Evolutionary conservation across 805 yeast genomes (phyloP).

Genomic region (Millerozyma acaciae): DNA sequence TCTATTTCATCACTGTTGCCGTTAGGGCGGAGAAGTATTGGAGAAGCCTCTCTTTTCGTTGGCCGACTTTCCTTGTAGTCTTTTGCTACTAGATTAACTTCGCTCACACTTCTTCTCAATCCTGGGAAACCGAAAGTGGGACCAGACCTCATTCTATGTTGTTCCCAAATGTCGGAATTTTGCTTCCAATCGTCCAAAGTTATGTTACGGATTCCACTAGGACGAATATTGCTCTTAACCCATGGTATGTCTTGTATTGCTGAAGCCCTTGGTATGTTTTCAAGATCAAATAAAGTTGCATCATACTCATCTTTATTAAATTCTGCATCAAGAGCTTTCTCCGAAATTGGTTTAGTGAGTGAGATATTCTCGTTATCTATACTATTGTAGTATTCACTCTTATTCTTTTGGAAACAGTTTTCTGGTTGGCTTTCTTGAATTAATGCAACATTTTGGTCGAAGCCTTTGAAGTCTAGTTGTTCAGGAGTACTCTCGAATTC

Average conservation of each 20-base stretch:
- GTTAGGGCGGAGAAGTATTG: background rate
- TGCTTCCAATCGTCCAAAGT: slow-evolving; percentile 31
- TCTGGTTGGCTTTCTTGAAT: background rate
- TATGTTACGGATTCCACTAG: slow-evolving; percentile 12
- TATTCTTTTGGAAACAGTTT: background rate
- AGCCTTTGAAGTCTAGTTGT: slow-evolving; percentile 16
- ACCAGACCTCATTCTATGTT: slow-evolving; percentile 18
- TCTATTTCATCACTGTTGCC: slow-evolving; percentile 10
- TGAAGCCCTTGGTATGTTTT: slow-evolving; percentile 19
- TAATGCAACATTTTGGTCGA: slow-evolving; percentile 19
- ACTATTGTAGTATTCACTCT: no score
- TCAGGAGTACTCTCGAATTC: slow-evolving; percentile 22
- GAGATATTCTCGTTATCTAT: no score
- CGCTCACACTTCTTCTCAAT: slow-evolving; percentile 16
- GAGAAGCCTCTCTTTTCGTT: background rate
- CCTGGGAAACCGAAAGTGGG: slow-evolving; percentile 17
- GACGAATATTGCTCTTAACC: no score
- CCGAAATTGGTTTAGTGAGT: no score
- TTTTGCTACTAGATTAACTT: slow-evolving; percentile 10
- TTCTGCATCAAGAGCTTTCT: no score
- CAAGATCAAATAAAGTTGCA: slow-evolving; percentile 21
- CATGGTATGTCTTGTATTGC: no score
- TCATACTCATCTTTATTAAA: slow-evolving; percentile 12
- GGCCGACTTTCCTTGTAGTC: slow-evolving; percentile 7
- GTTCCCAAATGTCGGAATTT: slow-evolving; percentile 20